Conservation (phyloP, 73 alveolate genomes). For the Paramecium biaurelia region DNA sequence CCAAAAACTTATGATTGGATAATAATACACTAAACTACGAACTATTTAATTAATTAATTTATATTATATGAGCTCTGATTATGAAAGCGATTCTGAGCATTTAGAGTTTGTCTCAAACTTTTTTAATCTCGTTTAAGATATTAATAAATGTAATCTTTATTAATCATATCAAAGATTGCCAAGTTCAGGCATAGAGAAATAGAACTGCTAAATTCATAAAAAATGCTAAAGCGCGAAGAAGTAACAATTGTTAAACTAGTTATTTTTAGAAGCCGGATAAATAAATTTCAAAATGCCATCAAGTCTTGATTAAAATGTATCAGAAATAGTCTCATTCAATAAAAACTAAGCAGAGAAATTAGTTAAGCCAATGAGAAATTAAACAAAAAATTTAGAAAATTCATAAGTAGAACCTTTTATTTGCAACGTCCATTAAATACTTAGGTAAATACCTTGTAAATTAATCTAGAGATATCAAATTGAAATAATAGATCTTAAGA, state of each 20-base stretch:
- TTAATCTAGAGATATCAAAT: background rate
- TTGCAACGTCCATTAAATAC: background rate
- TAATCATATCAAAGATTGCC: background rate
- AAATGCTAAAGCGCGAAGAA: background rate
- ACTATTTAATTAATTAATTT: background rate
- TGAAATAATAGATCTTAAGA: background rate
- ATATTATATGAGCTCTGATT: background rate
- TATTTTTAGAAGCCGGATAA: background rate
- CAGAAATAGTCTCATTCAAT: background rate
- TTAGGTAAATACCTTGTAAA: background rate
- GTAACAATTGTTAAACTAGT: background rate
- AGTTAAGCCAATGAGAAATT: constrained; percentile 3
- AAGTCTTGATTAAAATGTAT: background rate
- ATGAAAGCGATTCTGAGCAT: constrained; percentile 1
- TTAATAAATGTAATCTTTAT: background rate
- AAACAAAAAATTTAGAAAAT: background rate
- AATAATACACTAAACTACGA: background rate
- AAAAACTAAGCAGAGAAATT: background rate
- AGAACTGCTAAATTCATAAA: background rate
- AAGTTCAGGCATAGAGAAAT: background rate
- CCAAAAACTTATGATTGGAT: background rate
- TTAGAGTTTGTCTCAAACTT: background rate
- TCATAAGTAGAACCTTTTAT: background rate
- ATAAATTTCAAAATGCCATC: constrained; percentile 31
- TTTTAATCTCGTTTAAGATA: background rate